Percentiles rank a stretch among this genome's conserved stretches.
These are phyloP conservation scores for Alternaria rosae DNA, from an alignment of 2,329 filamentous ascomycete genomes.

Conservation along the genomic window DNA sequence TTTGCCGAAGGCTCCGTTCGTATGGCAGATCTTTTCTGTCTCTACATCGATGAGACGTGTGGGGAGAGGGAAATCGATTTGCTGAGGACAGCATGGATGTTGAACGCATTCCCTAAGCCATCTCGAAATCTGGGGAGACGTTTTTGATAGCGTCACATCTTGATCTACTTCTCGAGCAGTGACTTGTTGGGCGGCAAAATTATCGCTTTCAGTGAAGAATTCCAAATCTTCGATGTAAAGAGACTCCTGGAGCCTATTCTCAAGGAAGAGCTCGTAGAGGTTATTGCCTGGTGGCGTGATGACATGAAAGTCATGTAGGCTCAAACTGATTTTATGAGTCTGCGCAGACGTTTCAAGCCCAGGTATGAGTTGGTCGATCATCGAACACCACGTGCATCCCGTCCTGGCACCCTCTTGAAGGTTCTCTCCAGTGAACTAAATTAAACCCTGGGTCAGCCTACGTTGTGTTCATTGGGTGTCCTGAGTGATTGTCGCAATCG, in stretches of 20 bases:
- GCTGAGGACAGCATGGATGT: not conserved
- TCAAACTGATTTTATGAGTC: not conserved
- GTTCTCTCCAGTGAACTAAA: not conserved
- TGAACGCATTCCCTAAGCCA: not conserved
- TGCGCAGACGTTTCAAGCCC: rapidly evolving
- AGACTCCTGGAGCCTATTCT: too few species aligned
- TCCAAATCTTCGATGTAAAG: too few species aligned
- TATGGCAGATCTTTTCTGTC: not conserved
- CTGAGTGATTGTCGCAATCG: rapidly evolving
- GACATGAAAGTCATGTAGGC: rapidly evolving
- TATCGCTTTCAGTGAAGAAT: not conserved
- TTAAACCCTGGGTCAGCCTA: not conserved
- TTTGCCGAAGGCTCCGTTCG: not conserved
- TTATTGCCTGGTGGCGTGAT: not conserved
- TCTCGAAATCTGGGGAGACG: rapidly evolving
- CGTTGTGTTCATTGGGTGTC: not conserved
- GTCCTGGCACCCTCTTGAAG: rapidly evolving
- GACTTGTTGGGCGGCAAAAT: not conserved
- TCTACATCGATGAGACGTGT: not conserved
- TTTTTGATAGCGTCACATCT: not conserved
- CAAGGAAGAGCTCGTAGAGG: not conserved
- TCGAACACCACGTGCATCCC: not conserved
- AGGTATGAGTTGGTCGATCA: not conserved
- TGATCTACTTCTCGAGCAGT: not conserved
- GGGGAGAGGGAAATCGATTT: not conserved